These are phyloP conservation scores for Colletotrichum tofieldiae DNA, from an alignment of 2,329 filamentous ascomycete genomes.

Conservation along the genomic window DNA sequence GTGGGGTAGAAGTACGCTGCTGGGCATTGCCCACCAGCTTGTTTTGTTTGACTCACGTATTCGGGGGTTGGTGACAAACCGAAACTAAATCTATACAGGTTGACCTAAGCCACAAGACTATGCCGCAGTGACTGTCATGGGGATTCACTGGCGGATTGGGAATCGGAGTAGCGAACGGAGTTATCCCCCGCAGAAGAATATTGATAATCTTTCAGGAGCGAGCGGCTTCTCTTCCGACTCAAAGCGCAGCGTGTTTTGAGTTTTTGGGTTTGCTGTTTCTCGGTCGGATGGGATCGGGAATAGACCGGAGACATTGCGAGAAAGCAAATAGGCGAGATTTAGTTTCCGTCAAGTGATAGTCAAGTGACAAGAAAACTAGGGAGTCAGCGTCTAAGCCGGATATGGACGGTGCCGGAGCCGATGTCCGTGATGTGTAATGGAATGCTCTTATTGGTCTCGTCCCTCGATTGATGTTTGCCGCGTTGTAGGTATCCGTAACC, in stretches of 20 bases:
- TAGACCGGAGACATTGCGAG: conserved; percentile 14
- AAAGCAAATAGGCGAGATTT: conserved; percentile 3
- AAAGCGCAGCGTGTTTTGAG: neutral
- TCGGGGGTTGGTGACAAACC: conserved; percentile 4
- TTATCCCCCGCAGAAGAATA: neutral
- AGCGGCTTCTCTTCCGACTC: neutral
- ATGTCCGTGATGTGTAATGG: conserved; percentile 23
- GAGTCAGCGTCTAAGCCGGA: conserved; percentile 16
- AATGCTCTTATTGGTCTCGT: conserved; percentile 27
- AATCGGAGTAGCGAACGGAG: neutral
- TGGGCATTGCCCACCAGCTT: neutral
- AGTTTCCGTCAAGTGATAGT: neutral
- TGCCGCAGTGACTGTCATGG: conserved; percentile 1
- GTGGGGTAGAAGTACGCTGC: neutral
- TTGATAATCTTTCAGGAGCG: neutral
- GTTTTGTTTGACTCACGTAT: neutral
- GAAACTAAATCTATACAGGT: neutral
- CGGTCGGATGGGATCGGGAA: neutral
- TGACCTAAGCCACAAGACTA: neutral
- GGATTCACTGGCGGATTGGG: neutral
- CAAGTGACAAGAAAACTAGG: neutral
- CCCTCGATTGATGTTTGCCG: neutral
- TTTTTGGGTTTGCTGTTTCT: neutral
- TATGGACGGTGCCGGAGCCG: neutral
- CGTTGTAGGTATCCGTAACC: neutral